Base-by-base conservation (phyloP, 441 rosid species). In the Brassica balearica region DNA sequence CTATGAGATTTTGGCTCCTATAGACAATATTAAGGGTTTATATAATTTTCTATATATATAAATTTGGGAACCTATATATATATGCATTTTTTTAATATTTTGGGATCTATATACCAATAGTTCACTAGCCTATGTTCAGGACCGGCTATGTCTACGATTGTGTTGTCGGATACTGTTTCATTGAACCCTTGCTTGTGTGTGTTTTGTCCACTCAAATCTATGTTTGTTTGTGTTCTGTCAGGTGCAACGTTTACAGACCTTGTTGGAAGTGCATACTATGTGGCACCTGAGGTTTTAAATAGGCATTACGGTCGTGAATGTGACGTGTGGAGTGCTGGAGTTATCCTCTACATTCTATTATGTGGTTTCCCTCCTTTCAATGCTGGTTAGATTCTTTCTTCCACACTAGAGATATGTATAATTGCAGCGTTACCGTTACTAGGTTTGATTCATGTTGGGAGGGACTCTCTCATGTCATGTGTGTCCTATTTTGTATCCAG, bases 311-410 rank as follows among this genome's bases (percentile, higher is more conserved):
- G 90, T 1, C 84, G 59, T 46, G 87, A 87, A 77, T 81, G 85
- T 60, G 90, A 87, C 19, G 84, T 87, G 15, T 87, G 90, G 90
- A 87, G 88, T 41, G 90, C 90, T 38, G 90, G 90, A 27, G 87
- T 87, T 72, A 87, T 87, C 67, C 81, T 87, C 65, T 85, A 87
- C 78, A 85, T 87, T 69, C 82, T 87, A 2, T 73, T 87, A 43
- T 84, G 90, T 63, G 90, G 90, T 38, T 86, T 74, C 8, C 90
- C 90, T 11, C 90, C 90, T 29, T 87, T 87, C 66, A 84, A 85
- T 86, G 88, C 87, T 66, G 90, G 90, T 87, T 68, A 80, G 25
- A 32, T 48, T 71, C 12, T 56, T 22, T 76, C 68, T 23, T 69
- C 69, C 25, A 51, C 51, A 34, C 23, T 19, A 29, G 56, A 38